A percentile compares a stretch with the other conserved stretches of the same genome.
phyloP scores from a whole-genome alignment of 768 basidiomycete species.

The Wakefieldia striispora region DNA sequence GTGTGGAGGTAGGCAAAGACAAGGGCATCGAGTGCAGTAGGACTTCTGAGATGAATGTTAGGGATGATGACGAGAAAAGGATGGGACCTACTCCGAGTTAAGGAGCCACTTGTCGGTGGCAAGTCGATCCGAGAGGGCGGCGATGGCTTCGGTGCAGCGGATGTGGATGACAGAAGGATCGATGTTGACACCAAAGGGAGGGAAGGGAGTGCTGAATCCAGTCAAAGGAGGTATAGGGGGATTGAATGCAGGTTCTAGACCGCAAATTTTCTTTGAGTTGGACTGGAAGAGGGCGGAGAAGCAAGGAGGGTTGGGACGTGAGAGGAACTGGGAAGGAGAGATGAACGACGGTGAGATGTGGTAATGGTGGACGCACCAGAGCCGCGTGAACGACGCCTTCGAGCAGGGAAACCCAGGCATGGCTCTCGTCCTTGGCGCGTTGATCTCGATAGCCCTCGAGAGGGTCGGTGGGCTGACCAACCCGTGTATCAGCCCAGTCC shows the following conservation, averaged over 20 bases:
- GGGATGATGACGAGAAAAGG: not conserved
- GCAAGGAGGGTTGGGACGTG: conserved; percentile 45
- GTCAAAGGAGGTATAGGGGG: conserved; percentile 71
- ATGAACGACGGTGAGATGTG: conserved; percentile 7
- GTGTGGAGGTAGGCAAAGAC: conserved; percentile 78
- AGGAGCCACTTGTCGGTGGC: conserved; percentile 82
- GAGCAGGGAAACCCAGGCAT: conserved; percentile 79
- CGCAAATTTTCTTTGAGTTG: conserved; percentile 22
- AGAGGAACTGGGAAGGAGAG: conserved; percentile 39
- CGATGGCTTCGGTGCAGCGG: conserved; percentile 69
- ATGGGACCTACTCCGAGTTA: conserved; percentile 56
- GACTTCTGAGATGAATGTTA: conserved; percentile 45
- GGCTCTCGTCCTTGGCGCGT: conserved; percentile 64
- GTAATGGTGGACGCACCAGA: conserved; percentile 44
- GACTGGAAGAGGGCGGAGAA: conserved; percentile 43
- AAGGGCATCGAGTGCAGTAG: conserved; percentile 80
- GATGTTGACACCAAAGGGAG: conserved; percentile 57
- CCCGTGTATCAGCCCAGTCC: conserved; percentile 63
- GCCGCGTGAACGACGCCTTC: conserved; percentile 78
- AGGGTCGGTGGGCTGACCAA: conserved; percentile 39
- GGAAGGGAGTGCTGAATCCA: conserved; percentile 64
- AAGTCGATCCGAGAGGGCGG: conserved; percentile 70
- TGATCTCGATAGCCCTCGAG: conserved; percentile 70
- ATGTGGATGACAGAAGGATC: conserved; percentile 48
- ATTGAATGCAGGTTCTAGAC: conserved; percentile 49